Conservation (phyloP, 345 rosid species). For the Laguncularia racemosa region DNA sequence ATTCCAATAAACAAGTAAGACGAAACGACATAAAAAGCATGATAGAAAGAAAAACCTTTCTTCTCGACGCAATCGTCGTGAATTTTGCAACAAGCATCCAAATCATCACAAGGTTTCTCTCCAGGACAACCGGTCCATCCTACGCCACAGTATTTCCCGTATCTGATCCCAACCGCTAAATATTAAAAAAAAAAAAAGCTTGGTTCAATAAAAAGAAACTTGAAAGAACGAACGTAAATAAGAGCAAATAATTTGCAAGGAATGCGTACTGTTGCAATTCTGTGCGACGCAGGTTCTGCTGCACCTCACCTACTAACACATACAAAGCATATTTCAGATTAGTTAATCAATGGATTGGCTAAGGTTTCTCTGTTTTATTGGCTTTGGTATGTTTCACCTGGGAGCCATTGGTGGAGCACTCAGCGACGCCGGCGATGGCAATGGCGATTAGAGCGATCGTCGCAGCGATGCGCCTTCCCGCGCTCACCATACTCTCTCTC, state of each 20-base stretch:
- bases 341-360: neutral
- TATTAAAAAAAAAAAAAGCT: neutral
- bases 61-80: conserved; percentile 76
- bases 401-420: conserved; percentile 29
- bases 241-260: neutral
- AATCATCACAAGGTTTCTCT: conserved; percentile 80
- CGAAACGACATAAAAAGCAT: neutral
- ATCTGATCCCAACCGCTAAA: conserved; percentile 63
- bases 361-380: no score
- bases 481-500: conserved; percentile 15
- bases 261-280: conserved; percentile 55
- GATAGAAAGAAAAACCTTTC: conserved; percentile 35
- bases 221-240: neutral
- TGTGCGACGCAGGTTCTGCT: conserved; percentile 62
- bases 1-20: neutral
- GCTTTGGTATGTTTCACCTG: conserved; percentile 20
- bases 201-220: neutral
- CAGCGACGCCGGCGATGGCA: conserved; percentile 23
- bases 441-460: conserved; percentile 27
- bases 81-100: conserved; percentile 80
- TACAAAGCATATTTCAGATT: neutral
- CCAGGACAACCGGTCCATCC: conserved; percentile 88
- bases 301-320: conserved; percentile 43
- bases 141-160: conserved; percentile 92
- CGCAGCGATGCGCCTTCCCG: conserved; percentile 8